Base-by-base conservation (phyloP, 1,284 basidiomycete genomes). In the Fomitiporia mediterranea region DNA sequence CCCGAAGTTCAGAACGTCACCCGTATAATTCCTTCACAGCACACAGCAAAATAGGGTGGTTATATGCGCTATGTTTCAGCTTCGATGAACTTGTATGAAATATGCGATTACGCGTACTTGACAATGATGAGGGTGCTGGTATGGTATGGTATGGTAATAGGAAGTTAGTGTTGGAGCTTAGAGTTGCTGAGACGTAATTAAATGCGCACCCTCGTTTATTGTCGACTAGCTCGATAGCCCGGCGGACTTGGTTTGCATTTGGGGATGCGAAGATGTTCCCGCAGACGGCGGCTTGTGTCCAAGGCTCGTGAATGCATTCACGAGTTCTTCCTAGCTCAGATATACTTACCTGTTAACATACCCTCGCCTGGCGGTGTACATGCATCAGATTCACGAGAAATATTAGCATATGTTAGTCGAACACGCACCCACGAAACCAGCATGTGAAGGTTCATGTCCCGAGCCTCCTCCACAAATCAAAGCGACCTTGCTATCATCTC, bases 1-100 rank as follows among this genome's bases (percentile, higher is more conserved):
- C 42, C 94, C 94, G 65, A 98, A 97, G 68, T 95, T 93, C 50
- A 98, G 80, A 13, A 95, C 83, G 65, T 97, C 93, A 27, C 92
- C 91, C 0, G 92, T 94, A 67, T 91, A 91, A 63, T 90, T 91
- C 66, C 86, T 89, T 51, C 49, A 66, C n/a, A n/a, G n/a, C n/a
- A n/a, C n/a, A n/a, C n/a, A n/a, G n/a, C n/a, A n/a, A n/a, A n/a
- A n/a, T n/a, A n/a, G 30, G 59, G 46, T 11, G 44, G 28, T 30
- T 55, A 40, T 51, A 58, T 47, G 47, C 55, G 27, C 30, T 5
- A 15, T 42, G 38, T 35, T 34, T 25, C 27, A 28, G 25, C 44
- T 46, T 25, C 19, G 44, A 15, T 30, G 48, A 19, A 48, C 23
- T 13, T n/a, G n/a, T n/a, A n/a, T n/a, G 8, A 28, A 47, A 30